These are phyloP conservation scores for Diaporthe nobilis DNA, from an alignment of 2,329 filamentous ascomycete genomes.

Conservation along the genomic window DNA sequence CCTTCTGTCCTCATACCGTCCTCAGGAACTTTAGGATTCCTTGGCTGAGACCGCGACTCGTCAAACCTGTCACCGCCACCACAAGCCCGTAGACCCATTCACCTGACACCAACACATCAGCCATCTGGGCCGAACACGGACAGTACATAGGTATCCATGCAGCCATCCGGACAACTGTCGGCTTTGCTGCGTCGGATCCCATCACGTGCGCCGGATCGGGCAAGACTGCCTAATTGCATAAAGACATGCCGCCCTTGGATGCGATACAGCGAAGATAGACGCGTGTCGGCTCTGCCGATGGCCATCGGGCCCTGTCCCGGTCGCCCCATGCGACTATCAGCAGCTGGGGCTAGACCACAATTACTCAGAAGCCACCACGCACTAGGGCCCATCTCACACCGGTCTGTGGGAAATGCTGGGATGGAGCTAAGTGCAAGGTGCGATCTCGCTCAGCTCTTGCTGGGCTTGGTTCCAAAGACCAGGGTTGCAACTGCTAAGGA, in stretches of 20 bases:
- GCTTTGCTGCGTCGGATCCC: neutral
- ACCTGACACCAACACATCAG: slow-evolving; percentile 7
- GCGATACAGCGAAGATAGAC: neutral
- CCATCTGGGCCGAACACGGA: neutral
- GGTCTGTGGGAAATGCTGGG: neutral
- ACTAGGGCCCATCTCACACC: neutral
- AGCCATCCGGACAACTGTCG: neutral
- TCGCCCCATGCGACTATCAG: neutral
- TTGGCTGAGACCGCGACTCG: slow-evolving; percentile 18
- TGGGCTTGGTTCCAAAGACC: neutral
- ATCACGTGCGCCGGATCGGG: neutral
- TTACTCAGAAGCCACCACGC: neutral
- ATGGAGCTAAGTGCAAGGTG: neutral
- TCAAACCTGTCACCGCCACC: neutral
- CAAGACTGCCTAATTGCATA: neutral
- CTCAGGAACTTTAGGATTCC: neutral
- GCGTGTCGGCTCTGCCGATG: slow-evolving; percentile 10
- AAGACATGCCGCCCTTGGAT: neutral
- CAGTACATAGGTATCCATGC: neutral
- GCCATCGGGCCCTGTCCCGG: slow-evolving; percentile 11
- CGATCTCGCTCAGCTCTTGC: neutral
- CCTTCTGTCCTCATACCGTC: neutral
- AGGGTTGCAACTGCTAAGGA: neutral
- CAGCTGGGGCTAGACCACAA: neutral
- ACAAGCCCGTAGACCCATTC: neutral